A percentile compares a stretch with the other conserved stretches of the same genome.
These are phyloP conservation scores for Suillus sp. DNA, from an alignment of 768 basidiomycete species.

Conservation along the genomic window DNA sequence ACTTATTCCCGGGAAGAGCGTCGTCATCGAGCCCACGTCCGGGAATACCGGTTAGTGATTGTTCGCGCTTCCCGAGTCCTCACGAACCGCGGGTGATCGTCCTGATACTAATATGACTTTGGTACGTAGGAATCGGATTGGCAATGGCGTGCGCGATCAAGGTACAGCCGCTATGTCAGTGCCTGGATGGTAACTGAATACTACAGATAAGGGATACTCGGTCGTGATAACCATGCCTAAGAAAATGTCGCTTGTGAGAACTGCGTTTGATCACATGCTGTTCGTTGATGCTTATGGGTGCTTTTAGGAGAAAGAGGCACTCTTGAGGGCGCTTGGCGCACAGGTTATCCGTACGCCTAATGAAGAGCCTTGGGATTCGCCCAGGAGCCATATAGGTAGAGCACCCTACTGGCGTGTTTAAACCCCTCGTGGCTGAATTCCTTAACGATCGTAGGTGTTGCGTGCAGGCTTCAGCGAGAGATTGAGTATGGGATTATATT, in stretches of 20 bases:
- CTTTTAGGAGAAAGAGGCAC: slow-evolving; percentile 84
- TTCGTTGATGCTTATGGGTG: background rate
- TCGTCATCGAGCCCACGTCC: slow-evolving; percentile 94
- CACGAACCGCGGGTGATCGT: background rate
- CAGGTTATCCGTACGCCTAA: slow-evolving; percentile 94
- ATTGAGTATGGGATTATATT: slow-evolving; percentile 88
- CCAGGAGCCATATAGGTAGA: slow-evolving; percentile 91
- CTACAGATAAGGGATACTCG: slow-evolving; percentile 86
- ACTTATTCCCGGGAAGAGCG: slow-evolving; percentile 83
- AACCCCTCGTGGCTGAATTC: slow-evolving; percentile 81
- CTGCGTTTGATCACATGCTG: background rate
- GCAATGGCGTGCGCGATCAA: slow-evolving; percentile 94
- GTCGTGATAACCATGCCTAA: slow-evolving; percentile 89
- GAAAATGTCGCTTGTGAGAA: slow-evolving; percentile 85
- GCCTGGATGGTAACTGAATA: slow-evolving; percentile 61
- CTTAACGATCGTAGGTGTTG: slow-evolving; percentile 87
- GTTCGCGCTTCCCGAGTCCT: background rate
- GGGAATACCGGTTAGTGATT: slow-evolving; percentile 83
- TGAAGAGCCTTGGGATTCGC: slow-evolving; percentile 85
- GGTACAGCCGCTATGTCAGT: slow-evolving; percentile 46
- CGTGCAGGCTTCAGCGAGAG: slow-evolving; percentile 69
- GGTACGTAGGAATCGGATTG: slow-evolving; percentile 76
- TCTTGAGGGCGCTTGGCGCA: slow-evolving; percentile 89
- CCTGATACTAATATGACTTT: background rate
- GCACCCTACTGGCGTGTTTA: slow-evolving; percentile 29